Base-by-base conservation (phyloP, 768 basidiomycete species). In the Boletus pseudopeckii region DNA sequence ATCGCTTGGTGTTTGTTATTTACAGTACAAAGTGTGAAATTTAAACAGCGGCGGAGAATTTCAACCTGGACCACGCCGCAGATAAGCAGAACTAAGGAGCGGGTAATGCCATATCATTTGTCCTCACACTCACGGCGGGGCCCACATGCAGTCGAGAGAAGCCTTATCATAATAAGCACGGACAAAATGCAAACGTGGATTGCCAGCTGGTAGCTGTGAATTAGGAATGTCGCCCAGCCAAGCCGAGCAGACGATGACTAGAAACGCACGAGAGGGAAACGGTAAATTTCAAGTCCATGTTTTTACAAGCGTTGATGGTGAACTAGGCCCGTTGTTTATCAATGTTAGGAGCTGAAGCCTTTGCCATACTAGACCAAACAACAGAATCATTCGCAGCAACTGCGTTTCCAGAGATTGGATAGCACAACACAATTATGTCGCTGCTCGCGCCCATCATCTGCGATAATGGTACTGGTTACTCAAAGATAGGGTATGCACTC, bases 391-490 rank as follows among this genome's bases (percentile, higher is more conserved):
- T 54, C 60, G 54, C 57, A 60, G 57, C 53, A 56, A 44, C 48
- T n/a, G 46, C 46, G 36, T 32, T 45, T 50, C 38, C 52, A 50
- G 45, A 53, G 50, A 54, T 57, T 51, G 51, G 24, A 28, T 42
- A 55, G 36, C 54, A 42, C 40, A 39, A 46, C 46, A 20, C 50
- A 45, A 72, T 57, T 52, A 95, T 97, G 92, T 87, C 90, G 50
- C 71, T 87, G 33, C 84, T 94, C 56, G 89, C 93, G 7, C 94
- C 95, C 54, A 92, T 98, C 68, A 95, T 98, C 62, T 95, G 93
- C 66, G 95, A 98, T 77, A 97, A 98, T 78, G 95, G 95, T 39
- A 97, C 95, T 42, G 95, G 96, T 33, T 98, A 81, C 72, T 96
- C 95, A 11, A 98, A 98, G 82, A 88, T 98, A 72, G 96, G 95